Conservation (phyloP, 495 filamentous ascomycete genomes). For the Penicillium daleae region DNA sequence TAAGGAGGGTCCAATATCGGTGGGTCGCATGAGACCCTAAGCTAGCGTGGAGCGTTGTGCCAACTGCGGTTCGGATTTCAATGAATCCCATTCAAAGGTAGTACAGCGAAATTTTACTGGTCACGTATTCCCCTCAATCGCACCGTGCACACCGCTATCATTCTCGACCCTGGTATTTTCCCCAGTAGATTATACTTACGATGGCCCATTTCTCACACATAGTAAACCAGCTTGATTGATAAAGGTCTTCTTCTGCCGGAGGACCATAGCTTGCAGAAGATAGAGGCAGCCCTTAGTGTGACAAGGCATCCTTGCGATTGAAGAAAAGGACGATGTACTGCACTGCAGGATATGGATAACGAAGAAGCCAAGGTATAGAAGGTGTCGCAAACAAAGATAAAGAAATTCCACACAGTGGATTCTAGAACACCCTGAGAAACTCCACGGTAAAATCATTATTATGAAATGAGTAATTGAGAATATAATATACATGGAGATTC, state of each 20-base stretch:
- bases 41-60: not conserved
- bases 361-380: not conserved
- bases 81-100: not conserved
- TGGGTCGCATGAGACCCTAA: not conserved
- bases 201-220: not conserved
- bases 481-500: not conserved
- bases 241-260: not conserved
- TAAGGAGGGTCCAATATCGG: not conserved
- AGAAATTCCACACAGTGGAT: not conserved
- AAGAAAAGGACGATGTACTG: no score
- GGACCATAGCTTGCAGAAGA: not conserved
- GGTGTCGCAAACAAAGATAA: not conserved
- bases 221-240: not conserved
- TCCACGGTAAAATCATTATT: not conserved
- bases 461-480: not conserved
- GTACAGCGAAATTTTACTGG: not conserved
- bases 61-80: not conserved
- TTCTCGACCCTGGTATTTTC: not conserved
- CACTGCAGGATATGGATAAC: not conserved
- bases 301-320: not conserved
- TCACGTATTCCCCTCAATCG: not conserved
- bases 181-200: not conserved
- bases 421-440: not conserved
- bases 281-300: not conserved
- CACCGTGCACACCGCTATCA: not conserved